A percentile compares a stretch with the other conserved stretches of the same genome.
Evolutionary conservation across 2,329 filamentous ascomycete species (phyloP).

Genomic region (Ceratocystis colombiana): DNA sequence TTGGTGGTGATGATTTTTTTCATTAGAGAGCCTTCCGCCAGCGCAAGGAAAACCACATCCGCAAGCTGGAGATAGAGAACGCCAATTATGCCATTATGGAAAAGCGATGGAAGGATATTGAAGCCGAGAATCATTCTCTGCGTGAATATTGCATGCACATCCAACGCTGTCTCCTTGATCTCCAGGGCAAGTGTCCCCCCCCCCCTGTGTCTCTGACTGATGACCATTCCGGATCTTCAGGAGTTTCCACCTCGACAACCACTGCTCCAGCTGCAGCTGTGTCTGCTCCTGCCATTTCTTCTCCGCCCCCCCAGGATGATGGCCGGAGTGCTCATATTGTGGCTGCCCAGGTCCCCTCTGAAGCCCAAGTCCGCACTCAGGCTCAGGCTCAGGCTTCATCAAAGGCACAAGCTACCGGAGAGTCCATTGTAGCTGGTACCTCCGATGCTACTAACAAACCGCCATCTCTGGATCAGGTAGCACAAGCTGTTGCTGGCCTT

Average conservation of each 20-base stretch:
- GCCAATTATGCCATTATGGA: conserved; percentile 68
- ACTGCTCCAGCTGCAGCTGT: neutral
- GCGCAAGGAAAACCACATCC: conserved; percentile 96
- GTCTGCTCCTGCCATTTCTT: neutral
- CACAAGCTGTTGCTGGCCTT: conserved; percentile 40
- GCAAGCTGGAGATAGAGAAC: conserved; percentile 90
- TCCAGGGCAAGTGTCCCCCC: conserved; percentile 72
- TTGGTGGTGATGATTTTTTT: conserved; percentile 18
- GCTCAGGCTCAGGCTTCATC: conserved; percentile 32
- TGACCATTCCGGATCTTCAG: conserved; percentile 14
- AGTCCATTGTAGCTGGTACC: conserved; percentile 16
- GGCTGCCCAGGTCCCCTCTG: conserved; percentile 9
- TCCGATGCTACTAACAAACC: conserved; percentile 30
- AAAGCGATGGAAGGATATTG: conserved; percentile 65
- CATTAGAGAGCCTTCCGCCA: conserved; percentile 85
- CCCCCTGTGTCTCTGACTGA: conserved; percentile 44
- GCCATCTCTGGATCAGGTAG: conserved; percentile 41
- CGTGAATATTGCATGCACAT: conserved; percentile 88
- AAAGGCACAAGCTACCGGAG: conserved; percentile 39
- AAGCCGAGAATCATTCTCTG: conserved; percentile 80
- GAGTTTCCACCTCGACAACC: neutral
- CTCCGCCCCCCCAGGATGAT: neutral
- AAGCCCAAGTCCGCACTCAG: neutral
- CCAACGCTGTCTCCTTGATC: conserved; percentile 75
- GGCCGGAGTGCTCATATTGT: neutral